Conservation (phyloP, 202 grass and related monocot genomes). For the Setaria viridis region DNA sequence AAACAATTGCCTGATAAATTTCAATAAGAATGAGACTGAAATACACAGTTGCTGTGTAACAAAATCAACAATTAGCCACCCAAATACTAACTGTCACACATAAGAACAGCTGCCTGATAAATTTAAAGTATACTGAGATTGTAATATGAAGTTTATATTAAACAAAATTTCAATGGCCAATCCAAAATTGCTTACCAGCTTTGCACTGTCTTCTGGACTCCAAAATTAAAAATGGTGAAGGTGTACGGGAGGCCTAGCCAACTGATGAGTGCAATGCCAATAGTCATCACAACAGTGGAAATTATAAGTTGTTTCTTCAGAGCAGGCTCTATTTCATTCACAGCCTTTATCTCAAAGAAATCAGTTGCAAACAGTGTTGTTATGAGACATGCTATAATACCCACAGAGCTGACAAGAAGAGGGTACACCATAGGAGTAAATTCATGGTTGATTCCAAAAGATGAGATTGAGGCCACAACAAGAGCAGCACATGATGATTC, state of each 20-base stretch:
- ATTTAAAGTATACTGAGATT: conserved; percentile 23
- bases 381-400: conserved; percentile 79
- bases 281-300: conserved; percentile 79
- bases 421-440: conserved; percentile 78
- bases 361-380: conserved; percentile 86
- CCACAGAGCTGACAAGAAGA: conserved; percentile 78
- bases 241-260: conserved; percentile 77
- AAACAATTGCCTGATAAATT: conserved; percentile 74
- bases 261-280: conserved; percentile 76
- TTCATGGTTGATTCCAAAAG: conserved; percentile 81
- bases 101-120: conserved; percentile 7
- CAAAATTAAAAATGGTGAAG: conserved; percentile 89
- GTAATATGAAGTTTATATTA: not conserved
- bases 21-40: conserved; percentile 22
- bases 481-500: conserved; percentile 87
- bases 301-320: conserved; percentile 80
- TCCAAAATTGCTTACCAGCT: conserved; percentile 62
- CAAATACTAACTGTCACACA: not conserved
- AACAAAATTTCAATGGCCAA: not conserved
- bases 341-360: conserved; percentile 77
- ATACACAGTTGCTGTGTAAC: not conserved
- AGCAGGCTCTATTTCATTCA: conserved; percentile 73
- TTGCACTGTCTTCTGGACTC: conserved; percentile 71
- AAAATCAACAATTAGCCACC: not conserved
- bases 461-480: conserved; percentile 87